phyloP scores from a whole-genome alignment of 768 basidiomycete genomes.

The Leucosporidium scottii region DNA sequence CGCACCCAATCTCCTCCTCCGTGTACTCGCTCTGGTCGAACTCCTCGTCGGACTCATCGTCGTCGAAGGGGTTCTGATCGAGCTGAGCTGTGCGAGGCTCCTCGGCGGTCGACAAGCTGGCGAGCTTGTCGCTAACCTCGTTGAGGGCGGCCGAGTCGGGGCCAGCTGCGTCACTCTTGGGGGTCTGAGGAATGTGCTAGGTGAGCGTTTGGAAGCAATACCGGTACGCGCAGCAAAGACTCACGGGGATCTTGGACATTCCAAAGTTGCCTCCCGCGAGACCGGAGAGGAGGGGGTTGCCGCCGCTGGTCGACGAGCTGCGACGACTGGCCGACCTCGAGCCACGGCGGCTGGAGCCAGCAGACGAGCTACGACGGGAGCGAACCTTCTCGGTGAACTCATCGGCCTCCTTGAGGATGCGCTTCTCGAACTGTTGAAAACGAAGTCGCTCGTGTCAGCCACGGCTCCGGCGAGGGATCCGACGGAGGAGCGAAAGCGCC shows the following conservation, averaged over 20 bases:
- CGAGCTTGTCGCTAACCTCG: conserved; percentile 22
- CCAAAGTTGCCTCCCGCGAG: conserved; percentile 31
- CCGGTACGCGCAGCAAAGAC: background rate
- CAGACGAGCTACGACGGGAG: conserved; percentile 43
- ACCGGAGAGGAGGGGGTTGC: conserved; percentile 27
- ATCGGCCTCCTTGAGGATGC: conserved; percentile 61
- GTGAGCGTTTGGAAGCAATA: background rate
- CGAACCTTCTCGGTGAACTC: conserved; percentile 52
- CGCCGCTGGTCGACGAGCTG: conserved; percentile 12
- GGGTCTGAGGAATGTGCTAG: background rate
- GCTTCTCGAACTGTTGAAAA: conserved; percentile 50
- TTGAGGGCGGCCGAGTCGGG: conserved; percentile 8
- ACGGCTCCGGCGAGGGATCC: background rate
- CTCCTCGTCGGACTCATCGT: conserved; percentile 45
- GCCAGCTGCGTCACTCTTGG: conserved; percentile 13
- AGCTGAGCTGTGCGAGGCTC: conserved; percentile 25
- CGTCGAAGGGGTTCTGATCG: conserved; percentile 34
- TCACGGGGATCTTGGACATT: conserved; percentile 21
- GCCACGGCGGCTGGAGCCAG: conserved; percentile 24
- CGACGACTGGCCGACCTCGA: conserved; percentile 28
- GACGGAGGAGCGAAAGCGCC: background rate
- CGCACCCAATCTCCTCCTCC: conserved; percentile 32
- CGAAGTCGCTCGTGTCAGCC: conserved; percentile 36
- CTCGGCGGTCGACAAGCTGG: conserved; percentile 5
- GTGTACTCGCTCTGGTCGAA: conserved; percentile 43